A percentile compares a stretch with the other conserved stretches of the same genome.
phyloP scores from a whole-genome alignment of 139 green algal species.

The Mesostigma viride region DNA sequence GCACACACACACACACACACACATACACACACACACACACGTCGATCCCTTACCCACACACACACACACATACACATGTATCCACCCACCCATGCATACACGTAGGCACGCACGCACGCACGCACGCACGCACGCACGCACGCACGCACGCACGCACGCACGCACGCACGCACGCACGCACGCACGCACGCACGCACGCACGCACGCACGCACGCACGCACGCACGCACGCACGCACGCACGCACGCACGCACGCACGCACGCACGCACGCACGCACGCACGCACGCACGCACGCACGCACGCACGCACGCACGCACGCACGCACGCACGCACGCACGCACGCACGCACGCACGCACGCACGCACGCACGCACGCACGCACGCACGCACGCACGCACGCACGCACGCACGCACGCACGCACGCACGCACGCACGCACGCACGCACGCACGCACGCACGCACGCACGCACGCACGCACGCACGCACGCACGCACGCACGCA shows the following conservation, averaged over 20 bases:
- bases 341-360: not conserved
- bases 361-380: slow-evolving; percentile 2
- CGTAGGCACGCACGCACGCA: too few species aligned
- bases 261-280: not conserved
- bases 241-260: slow-evolving; percentile 2
- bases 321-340: not conserved
- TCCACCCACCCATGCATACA: too few species aligned
- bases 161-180: not conserved
- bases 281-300: not conserved
- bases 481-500: slow-evolving; percentile 2
- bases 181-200: slow-evolving; percentile 1
- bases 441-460: slow-evolving; percentile 2
- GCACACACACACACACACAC: too few species aligned
- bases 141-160: not conserved
- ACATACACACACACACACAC: too few species aligned
- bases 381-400: slow-evolving; percentile 2
- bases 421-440: slow-evolving; percentile 2
- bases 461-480: slow-evolving; percentile 2
- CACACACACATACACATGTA: too few species aligned
- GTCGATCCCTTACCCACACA: too few species aligned
- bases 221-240: not conserved
- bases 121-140: not conserved
- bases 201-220: not conserved
- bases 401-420: slow-evolving; percentile 2
- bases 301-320: not conserved